Base-by-base conservation (phyloP, 495 filamentous ascomycete species). In the Aspergillus kassunensis region DNA sequence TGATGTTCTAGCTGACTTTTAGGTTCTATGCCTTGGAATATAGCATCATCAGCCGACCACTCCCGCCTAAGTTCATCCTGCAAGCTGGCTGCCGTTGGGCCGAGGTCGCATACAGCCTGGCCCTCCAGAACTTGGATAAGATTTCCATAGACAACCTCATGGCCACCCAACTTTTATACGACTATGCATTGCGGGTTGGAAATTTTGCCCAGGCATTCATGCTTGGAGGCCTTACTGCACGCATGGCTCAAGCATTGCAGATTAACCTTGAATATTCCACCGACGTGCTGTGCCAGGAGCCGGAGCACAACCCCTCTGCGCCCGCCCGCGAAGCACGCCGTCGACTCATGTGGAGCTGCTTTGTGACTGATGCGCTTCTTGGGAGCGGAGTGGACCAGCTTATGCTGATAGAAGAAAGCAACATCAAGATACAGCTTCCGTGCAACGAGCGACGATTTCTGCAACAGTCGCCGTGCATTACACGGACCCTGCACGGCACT, bases 311-410 rank as follows among this genome's bases (percentile, higher is more conserved):
- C 4, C 63, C 54, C 9, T 59, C 61, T 4, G 49, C 57, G 0
- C 59, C 61, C 1, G 61, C 51, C 19, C 59, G 59, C 21, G 68
- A 71, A 46, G 61, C 56, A 8, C 63, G 68, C 1, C 59, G 68
- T n/a, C 57, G 68, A 0, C 47, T 71, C 10, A 69, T 69, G 63
- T 71, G 68, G 68, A 64, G 65, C 36, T 70, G 67, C 25, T 71
- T 70, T 48, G 60, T 71, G 24, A 63, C 68, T 46, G 68, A 71
- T 54, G 60, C 66, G 2, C 64, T 68, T 8, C 62, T 68, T 6
- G 65, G 67, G 5, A 69, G 64, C 13, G 65, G 65, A 11, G 65
- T 68, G 0, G 65, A 68, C 23, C 65, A 68, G 36, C 60, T 68
- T 11, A 66, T 62, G 0, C 40, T 68, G 20, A 54, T 71, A 3